These are phyloP conservation scores for Oryza punctata DNA, from an alignment of 176 grass and related monocot genomes.

Conservation along the genomic window DNA sequence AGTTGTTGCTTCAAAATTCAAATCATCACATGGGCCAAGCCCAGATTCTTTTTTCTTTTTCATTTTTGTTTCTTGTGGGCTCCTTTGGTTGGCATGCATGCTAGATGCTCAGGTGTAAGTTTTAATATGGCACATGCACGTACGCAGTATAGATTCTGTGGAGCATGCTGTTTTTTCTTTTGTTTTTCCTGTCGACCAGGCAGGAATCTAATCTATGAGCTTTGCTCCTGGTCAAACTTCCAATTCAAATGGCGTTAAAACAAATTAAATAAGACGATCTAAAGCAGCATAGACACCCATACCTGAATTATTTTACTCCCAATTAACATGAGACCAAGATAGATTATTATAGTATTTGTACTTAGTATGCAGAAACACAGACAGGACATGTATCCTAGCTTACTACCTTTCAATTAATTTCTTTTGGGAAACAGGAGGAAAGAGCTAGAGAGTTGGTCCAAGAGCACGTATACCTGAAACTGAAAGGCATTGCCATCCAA, in stretches of 20 bases:
- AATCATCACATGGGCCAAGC: neutral
- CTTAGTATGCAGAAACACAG: neutral
- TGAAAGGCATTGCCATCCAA: neutral
- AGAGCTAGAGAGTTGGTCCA: neutral
- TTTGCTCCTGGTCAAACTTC: neutral
- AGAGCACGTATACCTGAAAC: neutral
- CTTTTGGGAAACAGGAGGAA: neutral
- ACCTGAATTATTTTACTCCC: neutral
- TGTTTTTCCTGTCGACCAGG: neutral
- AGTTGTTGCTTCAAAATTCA: no score
- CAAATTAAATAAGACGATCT: slow-evolving; percentile 5
- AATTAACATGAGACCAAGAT: neutral
- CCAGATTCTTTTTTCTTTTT: neutral
- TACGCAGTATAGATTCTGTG: slow-evolving; percentile 1
- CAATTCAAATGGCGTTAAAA: neutral
- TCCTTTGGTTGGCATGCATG: neutral
- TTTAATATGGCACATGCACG: neutral
- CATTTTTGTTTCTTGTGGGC: neutral
- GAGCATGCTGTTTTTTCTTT: slow-evolving; percentile 1
- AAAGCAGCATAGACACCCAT: neutral
- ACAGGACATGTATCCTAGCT: neutral
- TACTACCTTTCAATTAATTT: neutral
- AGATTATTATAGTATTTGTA: neutral
- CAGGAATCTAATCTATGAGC: neutral
- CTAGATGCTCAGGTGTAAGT: neutral